Evolutionary conservation across 768 basidiomycete genomes (phyloP), one percentile per base, ranked within the genome.

Genomic region (Boletus eberwhitei): DNA sequence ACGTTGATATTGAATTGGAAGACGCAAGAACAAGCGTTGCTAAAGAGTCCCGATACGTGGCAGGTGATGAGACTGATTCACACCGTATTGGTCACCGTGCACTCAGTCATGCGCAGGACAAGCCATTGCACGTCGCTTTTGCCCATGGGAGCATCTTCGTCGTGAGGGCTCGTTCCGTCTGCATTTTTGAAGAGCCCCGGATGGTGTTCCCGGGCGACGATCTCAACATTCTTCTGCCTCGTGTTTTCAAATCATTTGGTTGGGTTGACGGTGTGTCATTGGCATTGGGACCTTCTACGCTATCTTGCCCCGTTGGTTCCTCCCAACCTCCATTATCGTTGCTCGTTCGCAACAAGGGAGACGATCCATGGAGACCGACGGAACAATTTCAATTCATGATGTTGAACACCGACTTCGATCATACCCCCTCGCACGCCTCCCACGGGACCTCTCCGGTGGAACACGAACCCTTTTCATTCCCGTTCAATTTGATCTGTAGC

Each of bases 261-360:
- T 87, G 86, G 86, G 78, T 86, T 14, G 86, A 87, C 50, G 80
- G 81, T 8, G 74, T 84, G 36, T 77, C 77, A 2, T 74, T 80
- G 2, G 58, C 72, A 1, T 58, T 66, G 53, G 42, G 46, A 17
- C 50, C 59, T 12, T 24, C 48, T 19, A 32, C 39, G 1, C 45
- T 48, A 5, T 31, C 34, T 31, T 35, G 6, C n/a, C 40, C 55
- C 19, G 35, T n/a, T 5, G 11, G 34, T 24, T 35, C 46, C 31
- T 32, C 48, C 34, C 59, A 47, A 13, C 39, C 52, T 21, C 26
- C 73, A 0, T 59, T 85, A 17, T 77, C 79, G 0, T 74, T 87
- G 47, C 74, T 88, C 9, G 67, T 86, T 16, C 81, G 85, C 19
- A 74, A 77, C 32, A 81, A 85, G 62, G 80, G 75, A 58, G 79